Base-by-base conservation (phyloP, 306 rosid genomes). In the Datisca glomerata region DNA sequence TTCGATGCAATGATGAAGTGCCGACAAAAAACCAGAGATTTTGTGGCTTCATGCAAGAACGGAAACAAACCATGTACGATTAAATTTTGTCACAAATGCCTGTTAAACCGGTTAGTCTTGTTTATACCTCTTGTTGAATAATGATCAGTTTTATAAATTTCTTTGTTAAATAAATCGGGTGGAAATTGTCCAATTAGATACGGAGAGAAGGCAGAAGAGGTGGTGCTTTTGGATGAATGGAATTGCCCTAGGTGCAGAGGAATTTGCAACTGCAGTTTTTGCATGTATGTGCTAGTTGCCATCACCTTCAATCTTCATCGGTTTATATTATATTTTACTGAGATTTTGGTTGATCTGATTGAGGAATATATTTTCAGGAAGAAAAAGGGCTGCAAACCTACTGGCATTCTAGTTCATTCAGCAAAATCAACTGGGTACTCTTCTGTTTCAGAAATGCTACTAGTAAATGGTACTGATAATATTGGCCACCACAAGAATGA, bases 191-290 rank as follows among this genome's bases (percentile, higher is more conserved):
- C 13, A 42, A 52, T 35, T 56, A 84, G 97, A 51, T 89, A 87
- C 40, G 93, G 93, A 18, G 91, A 74, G 66, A 61, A 53, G 6
- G 81, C 75, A 2, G 70, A 75, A 44, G 71, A 61, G 36, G 81
- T 70, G 14, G 58, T 41, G 3, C 36, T 10, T 18, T 18, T 57
- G 60, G 51, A 14, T 13, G 60, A 68, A 9, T 89, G 95, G 98
- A 23, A 3, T 2, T 89, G 98, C 49, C 95, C 98, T 6, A 89
- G 23, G 52, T 89, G 98, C 55, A 56, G 68, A 63, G 79, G 70
- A 48, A 36, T 58, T 12, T 89, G 98, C 69, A 84, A 80, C 41
- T 84, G 95, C 39, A 89, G 95, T 50, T 8, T 20, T 38, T 89
- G 98, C 84, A 63, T 46, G 98, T 72, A 60, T 63, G 79, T 36